A percentile compares a stretch with the other conserved stretches of the same genome.
These are phyloP conservation scores for Fusarium humuli DNA, from an alignment of 2,329 filamentous ascomycete genomes.

Conservation along the genomic window DNA sequence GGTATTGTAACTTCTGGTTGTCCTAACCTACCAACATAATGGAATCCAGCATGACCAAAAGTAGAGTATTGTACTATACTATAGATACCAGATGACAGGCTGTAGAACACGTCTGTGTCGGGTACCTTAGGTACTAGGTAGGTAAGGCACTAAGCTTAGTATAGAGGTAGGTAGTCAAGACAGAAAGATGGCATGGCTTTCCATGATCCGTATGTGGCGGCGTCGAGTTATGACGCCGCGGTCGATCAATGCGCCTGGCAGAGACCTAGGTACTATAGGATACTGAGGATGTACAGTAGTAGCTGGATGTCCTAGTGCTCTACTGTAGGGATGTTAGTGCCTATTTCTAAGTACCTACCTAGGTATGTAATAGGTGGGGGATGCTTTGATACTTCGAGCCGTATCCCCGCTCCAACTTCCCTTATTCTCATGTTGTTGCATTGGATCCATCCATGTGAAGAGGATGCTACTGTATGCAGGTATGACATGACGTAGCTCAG, in stretches of 20 bases:
- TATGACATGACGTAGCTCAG: constrained; percentile 30
- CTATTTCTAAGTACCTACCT: too few species aligned
- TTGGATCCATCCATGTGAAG: not conserved
- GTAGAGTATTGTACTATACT: too few species aligned
- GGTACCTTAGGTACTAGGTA: too few species aligned
- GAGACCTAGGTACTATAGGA: not conserved
- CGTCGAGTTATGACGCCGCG: constrained; percentile 32
- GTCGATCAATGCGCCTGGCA: constrained; percentile 27
- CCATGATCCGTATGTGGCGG: constrained; percentile 27
- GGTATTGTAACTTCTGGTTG: too few species aligned
- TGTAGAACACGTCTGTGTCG: too few species aligned
- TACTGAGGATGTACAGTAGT: not conserved
- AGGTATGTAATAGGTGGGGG: not conserved
- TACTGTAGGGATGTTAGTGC: too few species aligned
- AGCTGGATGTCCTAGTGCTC: not conserved
- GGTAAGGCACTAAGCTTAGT: too few species aligned
- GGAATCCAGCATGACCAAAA: constrained; percentile 7
- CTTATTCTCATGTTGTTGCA: constrained; percentile 1
- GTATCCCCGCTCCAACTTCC: constrained; percentile 3
- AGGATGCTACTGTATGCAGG: too few species aligned
- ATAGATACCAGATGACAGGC: too few species aligned
- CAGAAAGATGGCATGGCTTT: not conserved
- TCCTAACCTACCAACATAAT: too few species aligned
- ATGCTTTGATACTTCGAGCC: not conserved
- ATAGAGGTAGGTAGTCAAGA: constrained; percentile 5